Base-by-base conservation (phyloP, 495 filamentous ascomycete genomes). In the Amphirosellinia nigrospora region DNA sequence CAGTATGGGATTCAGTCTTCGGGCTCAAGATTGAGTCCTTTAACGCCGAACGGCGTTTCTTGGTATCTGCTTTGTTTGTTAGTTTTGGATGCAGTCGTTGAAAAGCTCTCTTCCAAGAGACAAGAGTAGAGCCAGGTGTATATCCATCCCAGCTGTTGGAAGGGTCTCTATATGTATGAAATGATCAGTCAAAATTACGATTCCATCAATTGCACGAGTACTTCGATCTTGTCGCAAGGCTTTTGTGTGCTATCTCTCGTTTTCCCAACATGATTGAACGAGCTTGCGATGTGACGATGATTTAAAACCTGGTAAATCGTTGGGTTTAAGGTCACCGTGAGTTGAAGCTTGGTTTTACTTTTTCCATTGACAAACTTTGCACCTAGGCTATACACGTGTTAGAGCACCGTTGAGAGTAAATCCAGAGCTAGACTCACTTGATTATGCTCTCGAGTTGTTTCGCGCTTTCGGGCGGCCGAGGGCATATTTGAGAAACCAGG, bases 181-280 rank as follows among this genome's bases (percentile, higher is more conserved):
- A 11, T 52, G 64, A 4, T 55, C 28, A 23, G 34, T 55, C 16
- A 64, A 53, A 30, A 48, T 53, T 58, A 66, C 39, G 39, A 64
- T 59, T 45, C 78, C 72, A 63, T 72, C 71, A 38, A 53, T 43
- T 74, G 67, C n/a, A 78, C 52, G 36, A 50, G 32, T 39, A 78
- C 60, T 38, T 74, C 69, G 59, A 76, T 65, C 30, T 74, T 74
- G 36, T 60, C 71, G 7, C 69, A 61, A 38, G 66, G 56, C 59
- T 78, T 79, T 58, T 75, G 71, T 62, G 69, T 64, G 4, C 64
- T 66, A 19, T 79, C 68, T 41, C 67, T 70, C 16, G 64, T 55
- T 66, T 78, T 83, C 4, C 72, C 75, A 23, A 81, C 58, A 4
- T 46, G 41, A 45, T 79, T 79, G 70, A 83, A 79, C 32, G 70